Percentiles rank a stretch among this genome's conserved stretches.
Conservation (phyloP, 768 basidiomycete genomes). For the Agrocybe pediades region DNA sequence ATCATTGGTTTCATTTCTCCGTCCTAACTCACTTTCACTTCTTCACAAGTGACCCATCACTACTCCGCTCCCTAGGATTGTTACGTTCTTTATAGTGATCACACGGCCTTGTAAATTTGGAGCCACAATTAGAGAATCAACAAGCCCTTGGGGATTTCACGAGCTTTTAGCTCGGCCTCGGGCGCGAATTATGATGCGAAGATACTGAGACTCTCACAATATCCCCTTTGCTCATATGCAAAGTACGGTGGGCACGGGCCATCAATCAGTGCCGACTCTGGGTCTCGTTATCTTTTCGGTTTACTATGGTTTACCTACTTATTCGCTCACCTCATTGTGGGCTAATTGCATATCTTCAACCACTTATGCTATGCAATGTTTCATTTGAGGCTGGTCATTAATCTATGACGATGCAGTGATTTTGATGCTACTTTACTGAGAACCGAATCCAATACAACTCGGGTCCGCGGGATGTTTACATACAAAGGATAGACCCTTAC, state of each 20-base stretch:
- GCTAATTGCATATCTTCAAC: neutral
- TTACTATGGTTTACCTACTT: neutral
- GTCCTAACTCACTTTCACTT: conserved; percentile 10
- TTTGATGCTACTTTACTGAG: neutral
- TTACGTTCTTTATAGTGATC: conserved; percentile 18
- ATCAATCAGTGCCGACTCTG: conserved; percentile 12
- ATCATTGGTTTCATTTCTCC: conserved; percentile 4
- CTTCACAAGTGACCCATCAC: conserved; percentile 1
- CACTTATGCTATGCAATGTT: neutral
- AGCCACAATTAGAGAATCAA: conserved; percentile 55
- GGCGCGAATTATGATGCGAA: conserved; percentile 5
- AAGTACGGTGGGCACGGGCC: neutral
- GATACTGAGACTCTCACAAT: conserved; percentile 13
- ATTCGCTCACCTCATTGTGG: neutral
- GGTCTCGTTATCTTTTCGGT: conserved; percentile 1
- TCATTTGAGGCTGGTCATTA: neutral
- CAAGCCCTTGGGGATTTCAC: conserved; percentile 58
- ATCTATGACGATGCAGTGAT: neutral
- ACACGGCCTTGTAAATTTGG: conserved; percentile 55
- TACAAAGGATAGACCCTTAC: neutral
- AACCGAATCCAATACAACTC: neutral
- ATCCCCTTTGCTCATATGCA: conserved; percentile 10
- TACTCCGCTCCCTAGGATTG: conserved; percentile 6
- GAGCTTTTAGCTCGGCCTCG: conserved; percentile 20
- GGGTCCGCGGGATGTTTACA: neutral